Percentiles rank a stretch among this genome's conserved stretches.
phyloP scores from a whole-genome alignment of 257 asterid species.

The Ilex aquifolium region DNA sequence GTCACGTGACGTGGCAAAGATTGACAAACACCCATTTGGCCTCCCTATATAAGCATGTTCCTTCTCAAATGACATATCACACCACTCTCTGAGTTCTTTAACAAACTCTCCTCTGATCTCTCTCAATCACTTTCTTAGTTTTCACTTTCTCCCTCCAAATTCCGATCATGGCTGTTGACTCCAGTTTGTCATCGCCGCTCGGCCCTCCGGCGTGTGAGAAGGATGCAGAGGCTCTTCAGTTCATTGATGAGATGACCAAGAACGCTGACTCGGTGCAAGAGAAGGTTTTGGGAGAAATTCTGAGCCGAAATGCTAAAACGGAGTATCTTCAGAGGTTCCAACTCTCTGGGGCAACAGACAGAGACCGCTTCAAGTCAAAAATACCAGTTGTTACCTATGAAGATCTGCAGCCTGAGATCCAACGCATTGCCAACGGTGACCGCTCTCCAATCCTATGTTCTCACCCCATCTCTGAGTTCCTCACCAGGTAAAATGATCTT shows the following conservation, averaged over 20 bases:
- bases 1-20: too few species aligned
- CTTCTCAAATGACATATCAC: neutral
- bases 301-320: constrained; percentile 46
- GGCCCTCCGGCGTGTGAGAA: constrained; percentile 42
- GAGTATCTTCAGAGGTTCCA: constrained; percentile 50
- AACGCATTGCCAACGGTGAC: constrained; percentile 76
- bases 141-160: too few species aligned
- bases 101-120: neutral
- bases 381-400: constrained; percentile 65
- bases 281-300: constrained; percentile 50
- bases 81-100: neutral
- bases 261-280: constrained; percentile 47
- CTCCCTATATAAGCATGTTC: neutral
- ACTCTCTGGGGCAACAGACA: constrained; percentile 50
- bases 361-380: constrained; percentile 57
- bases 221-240: constrained; percentile 46
- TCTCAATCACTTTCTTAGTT: neutral
- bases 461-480: constrained; percentile 73
- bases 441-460: constrained; percentile 62
- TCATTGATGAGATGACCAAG: constrained; percentile 61
- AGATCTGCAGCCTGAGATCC: constrained; percentile 68
- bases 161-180: constrained; percentile 37
- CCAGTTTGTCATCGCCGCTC: constrained; percentile 24
- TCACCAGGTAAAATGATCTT: constrained; percentile 49
- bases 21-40: neutral